Percentiles rank a stretch among this genome's conserved stretches.
These are phyloP conservation scores for Plasmodium fragile DNA, from an alignment of 169 alveolate genomes.

Conservation along the genomic window DNA sequence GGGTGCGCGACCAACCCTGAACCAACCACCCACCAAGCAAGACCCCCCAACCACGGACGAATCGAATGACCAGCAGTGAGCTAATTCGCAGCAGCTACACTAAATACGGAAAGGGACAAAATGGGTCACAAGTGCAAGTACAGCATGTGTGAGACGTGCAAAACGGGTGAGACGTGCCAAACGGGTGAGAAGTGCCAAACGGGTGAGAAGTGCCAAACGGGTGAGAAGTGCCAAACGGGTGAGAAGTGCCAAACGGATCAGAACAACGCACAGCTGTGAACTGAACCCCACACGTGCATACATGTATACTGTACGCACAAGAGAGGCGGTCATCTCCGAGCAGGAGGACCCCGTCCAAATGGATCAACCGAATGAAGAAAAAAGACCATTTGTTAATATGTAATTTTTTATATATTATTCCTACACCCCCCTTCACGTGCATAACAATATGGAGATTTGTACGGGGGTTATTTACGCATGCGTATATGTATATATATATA, in stretches of 20 bases:
- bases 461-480: not conserved
- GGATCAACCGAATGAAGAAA: not conserved
- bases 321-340: not conserved
- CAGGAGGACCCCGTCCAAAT: not conserved
- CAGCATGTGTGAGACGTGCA: not conserved
- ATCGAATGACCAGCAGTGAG: not conserved
- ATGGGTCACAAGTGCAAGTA: no score
- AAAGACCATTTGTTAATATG: not conserved
- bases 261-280: not conserved
- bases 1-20: not conserved
- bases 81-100: not conserved
- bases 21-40: not conserved
- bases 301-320: not conserved
- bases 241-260: not conserved
- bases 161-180: not conserved
- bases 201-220: not conserved
- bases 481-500: not conserved
- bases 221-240: not conserved
- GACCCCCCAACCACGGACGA: not conserved
- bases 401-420: not conserved
- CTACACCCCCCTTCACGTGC: not conserved
- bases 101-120: not conserved
- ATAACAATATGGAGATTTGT: not conserved
- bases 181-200: not conserved
- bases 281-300: not conserved